Evolutionary conservation across 1,284 basidiomycete genomes (phyloP), one percentile per base, ranked within the genome.

Genomic region (Albatrellus sp.): DNA sequence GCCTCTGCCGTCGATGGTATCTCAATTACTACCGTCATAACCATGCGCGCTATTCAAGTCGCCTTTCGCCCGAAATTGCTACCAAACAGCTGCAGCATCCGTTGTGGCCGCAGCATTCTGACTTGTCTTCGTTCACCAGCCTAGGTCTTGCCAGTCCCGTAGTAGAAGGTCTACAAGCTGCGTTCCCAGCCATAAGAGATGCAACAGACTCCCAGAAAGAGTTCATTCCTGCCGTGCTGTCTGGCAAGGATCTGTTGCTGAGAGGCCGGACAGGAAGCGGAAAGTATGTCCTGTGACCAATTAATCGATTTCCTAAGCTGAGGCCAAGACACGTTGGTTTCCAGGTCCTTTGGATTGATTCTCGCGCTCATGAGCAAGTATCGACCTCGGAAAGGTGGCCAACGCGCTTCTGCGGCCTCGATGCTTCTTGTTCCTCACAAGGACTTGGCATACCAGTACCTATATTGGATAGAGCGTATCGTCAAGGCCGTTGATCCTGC

Each of bases 381-480:
- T 37, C 67, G 69, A 42, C 47, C 42, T 45, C 44, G 32, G 38
- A 37, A 50, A 49, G 50, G 56, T 19, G 45, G 54, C 36, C 29
- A 43, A 65, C 71, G 30, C 68, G 68, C 19, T 43, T 42, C 35
- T 14, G 50, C 46, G 11, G 45, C 49, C 13, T 70, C 76, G 13
- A 63, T 88, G 36, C 60, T 85, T 17, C 64, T 88, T 37, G 80
- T 86, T 3, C 85, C 85, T 5, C 85, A 88, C 56, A 68, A 75
- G 30, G 83, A 86, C 55, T 64, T 88, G 48, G 84, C 77, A 3
- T 70, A 72, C 52, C 85, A 88, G 58, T 69, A 77, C 42, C 60
- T 70, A 40, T 66, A 76, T 45, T 88, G 85, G 84, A 72, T 82
- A 40, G 62, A 77, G 48, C 65, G 67, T 42, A 68, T 84, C 47